Evolutionary conservation across 2,329 filamentous ascomycete genomes (phyloP).

Genomic region (Phyllosticta citriasiana): DNA sequence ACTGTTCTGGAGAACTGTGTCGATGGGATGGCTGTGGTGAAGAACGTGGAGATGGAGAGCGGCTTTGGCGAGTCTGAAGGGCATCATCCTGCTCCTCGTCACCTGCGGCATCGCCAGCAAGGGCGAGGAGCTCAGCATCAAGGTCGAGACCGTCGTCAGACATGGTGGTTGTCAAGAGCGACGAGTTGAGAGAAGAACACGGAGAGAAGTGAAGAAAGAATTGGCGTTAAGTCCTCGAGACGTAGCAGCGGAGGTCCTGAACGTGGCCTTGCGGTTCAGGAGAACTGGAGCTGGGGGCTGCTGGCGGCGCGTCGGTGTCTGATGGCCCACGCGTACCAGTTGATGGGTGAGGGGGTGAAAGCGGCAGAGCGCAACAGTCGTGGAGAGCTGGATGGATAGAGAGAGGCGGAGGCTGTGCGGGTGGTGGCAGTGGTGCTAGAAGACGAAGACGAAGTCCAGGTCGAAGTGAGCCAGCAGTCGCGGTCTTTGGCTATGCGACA

Average conservation of each 20-base stretch:
- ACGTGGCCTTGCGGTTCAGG: conserved; percentile 1
- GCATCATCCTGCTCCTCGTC: conserved; percentile 40
- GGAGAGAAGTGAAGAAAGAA: not conserved
- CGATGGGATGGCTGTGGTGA: conserved; percentile 25
- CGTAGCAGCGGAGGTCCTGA: not conserved
- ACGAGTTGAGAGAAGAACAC: not conserved
- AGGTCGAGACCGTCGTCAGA: conserved; percentile 51
- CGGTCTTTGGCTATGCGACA: not conserved
- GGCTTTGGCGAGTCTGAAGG: conserved; percentile 39
- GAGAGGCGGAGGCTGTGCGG: not conserved
- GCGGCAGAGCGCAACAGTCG: not conserved
- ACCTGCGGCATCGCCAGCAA: conserved; percentile 57
- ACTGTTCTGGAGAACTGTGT: conserved; percentile 23
- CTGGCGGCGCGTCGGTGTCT: conserved; percentile 1
- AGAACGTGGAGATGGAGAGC: conserved; percentile 41
- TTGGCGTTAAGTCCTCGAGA: not conserved
- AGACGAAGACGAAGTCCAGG: not conserved
- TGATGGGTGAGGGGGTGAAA: not conserved
- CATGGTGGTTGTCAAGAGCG: conserved; percentile 42
- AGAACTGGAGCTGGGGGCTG: conserved; percentile 3
- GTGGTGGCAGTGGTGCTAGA: not conserved
- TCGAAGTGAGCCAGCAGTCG: not conserved
- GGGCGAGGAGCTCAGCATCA: conserved; percentile 85
- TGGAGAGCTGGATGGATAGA: not conserved
- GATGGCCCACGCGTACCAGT: not conserved